A percentile compares a stretch with the other conserved stretches of the same genome.
Conservation (phyloP, 768 basidiomycete genomes). For the Mycena metata region DNA sequence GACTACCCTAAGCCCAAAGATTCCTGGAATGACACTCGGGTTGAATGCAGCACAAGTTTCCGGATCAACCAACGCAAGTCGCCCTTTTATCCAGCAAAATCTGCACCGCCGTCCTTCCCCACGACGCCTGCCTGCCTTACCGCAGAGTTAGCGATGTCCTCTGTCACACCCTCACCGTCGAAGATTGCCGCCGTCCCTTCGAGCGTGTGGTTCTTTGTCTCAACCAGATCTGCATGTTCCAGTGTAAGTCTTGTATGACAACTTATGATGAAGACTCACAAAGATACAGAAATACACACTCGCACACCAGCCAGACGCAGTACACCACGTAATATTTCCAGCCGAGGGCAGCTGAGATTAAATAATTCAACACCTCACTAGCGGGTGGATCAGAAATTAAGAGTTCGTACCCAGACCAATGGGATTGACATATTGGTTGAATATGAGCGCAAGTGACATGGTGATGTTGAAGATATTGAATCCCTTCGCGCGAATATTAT, state of each 20-base stretch:
- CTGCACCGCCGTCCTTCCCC: too few relatives aligned
- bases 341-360: slow-evolving; percentile 49
- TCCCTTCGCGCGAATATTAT: slow-evolving; percentile 86
- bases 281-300: slow-evolving; percentile 71
- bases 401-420: slow-evolving; percentile 66
- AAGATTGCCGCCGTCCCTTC: slow-evolving; percentile 87
- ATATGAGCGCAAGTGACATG: slow-evolving; percentile 84
- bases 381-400: background rate
- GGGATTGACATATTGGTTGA: slow-evolving; percentile 92
- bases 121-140: too few relatives aligned
- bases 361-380: slow-evolving; percentile 36
- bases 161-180: slow-evolving; percentile 72
- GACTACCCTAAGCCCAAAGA: too few relatives aligned
- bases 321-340: slow-evolving; percentile 91
- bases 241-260: too few relatives aligned
- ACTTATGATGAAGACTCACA: too few relatives aligned
- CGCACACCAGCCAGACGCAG: slow-evolving; percentile 76
- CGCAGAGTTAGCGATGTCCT: slow-evolving; percentile 50
- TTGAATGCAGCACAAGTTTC: too few relatives aligned
- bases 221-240: slow-evolving; percentile 67
- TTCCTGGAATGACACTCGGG: too few relatives aligned
- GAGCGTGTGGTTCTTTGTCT: slow-evolving; percentile 80
- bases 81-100: too few relatives aligned
- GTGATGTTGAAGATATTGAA: slow-evolving; percentile 86
- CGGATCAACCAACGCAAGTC: too few relatives aligned